A percentile compares a stretch with the other conserved stretches of the same genome.
Conservation (phyloP, 352 stramenopile species). For the Globisporangium acanthophoron region DNA sequence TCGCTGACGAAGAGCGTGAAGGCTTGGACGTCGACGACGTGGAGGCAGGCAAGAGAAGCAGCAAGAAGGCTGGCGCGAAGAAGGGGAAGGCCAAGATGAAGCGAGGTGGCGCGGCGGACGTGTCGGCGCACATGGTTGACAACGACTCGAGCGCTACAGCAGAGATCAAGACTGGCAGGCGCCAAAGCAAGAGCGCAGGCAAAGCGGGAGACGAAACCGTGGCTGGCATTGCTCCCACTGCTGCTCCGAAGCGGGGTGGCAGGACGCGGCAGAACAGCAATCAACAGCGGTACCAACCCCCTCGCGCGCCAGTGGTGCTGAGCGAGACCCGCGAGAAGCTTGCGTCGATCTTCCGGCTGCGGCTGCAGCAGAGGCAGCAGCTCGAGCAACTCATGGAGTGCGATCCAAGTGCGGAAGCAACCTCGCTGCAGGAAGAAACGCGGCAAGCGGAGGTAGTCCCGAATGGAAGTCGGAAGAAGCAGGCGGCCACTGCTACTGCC, state of each 20-base stretch:
- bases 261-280: neutral
- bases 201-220: neutral
- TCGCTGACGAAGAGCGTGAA: slow-evolving; percentile 7
- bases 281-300: neutral
- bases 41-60: neutral
- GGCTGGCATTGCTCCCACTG: no score
- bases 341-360: slow-evolving; percentile 53
- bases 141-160: neutral
- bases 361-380: slow-evolving; percentile 42
- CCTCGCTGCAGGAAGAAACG: no score
- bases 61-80: neutral
- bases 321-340: slow-evolving; percentile 41
- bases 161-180: neutral
- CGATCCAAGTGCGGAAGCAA: neutral
- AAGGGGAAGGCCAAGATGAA: neutral
- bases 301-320: neutral
- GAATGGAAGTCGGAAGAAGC: neutral
- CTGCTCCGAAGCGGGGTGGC: no score
- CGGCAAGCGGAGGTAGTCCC: no score
- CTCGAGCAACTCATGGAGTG: slow-evolving; percentile 11
- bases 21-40: slow-evolving; percentile 12
- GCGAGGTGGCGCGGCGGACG: no score
- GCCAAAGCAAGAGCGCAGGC: neutral
- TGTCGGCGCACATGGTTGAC: no score
- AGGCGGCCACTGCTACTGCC: slow-evolving; percentile 7